Conservation (phyloP, 208 protist genomes). For the Trypanosoma congolense region DNA sequence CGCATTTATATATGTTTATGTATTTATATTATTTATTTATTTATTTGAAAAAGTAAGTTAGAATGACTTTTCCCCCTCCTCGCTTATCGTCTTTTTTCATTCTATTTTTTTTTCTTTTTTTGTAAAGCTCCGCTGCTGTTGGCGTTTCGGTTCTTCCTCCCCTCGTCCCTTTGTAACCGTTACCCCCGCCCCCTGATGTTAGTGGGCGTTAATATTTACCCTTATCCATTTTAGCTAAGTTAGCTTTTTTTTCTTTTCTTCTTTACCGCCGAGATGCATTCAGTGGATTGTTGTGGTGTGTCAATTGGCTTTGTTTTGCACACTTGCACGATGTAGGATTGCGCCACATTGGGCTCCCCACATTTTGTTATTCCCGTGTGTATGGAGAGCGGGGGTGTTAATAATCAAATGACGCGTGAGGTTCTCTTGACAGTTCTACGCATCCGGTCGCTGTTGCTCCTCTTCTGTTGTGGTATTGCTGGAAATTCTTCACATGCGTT, state of each 20-base stretch:
- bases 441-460: not conserved
- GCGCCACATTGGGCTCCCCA: no score
- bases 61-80: not conserved
- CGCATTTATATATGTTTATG: slow-evolving; percentile 1
- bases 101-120: slow-evolving; percentile 8
- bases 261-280: not conserved
- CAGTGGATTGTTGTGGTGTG: not conserved
- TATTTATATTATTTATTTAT: not conserved
- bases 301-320: not conserved
- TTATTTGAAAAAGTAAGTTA: not conserved
- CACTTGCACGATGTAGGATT: no score
- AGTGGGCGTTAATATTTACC: not conserved
- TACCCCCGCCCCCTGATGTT: not conserved
- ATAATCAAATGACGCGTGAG: no score
- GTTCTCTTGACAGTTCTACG: not conserved
- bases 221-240: not conserved
- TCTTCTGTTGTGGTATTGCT: not conserved
- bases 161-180: no score
- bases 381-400: no score
- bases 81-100: slow-evolving; percentile 6
- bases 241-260: not conserved
- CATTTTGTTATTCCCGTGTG: not conserved
- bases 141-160: no score
- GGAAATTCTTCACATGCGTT: not conserved
- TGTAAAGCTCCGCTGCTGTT: slow-evolving; percentile 6